A percentile compares a stretch with the other conserved stretches of the same genome.
These are phyloP conservation scores for Trametes cinnabarina DNA, from an alignment of 768 basidiomycete species.

Conservation along the genomic window DNA sequence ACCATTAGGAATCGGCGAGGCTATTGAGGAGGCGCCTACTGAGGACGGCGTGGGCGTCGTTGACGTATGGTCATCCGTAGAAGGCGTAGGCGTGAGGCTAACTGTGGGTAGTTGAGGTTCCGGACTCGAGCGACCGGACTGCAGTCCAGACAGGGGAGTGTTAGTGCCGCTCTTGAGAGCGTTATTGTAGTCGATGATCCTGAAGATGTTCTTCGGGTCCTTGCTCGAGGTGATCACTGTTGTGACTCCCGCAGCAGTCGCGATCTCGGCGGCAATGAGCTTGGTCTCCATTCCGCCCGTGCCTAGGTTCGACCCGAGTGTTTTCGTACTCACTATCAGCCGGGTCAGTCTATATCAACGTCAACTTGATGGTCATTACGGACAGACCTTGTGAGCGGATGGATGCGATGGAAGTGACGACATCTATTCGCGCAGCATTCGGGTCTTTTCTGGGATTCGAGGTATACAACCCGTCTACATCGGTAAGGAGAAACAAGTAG, in stretches of 20 bases:
- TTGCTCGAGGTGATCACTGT: slow-evolving; percentile 89
- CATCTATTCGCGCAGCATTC: slow-evolving; percentile 71
- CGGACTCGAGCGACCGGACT: slow-evolving; percentile 26
- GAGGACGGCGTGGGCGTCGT: slow-evolving; percentile 11
- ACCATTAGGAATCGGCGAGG: not conserved
- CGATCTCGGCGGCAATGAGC: slow-evolving; percentile 96
- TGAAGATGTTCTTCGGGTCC: slow-evolving; percentile 67
- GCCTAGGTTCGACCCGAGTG: slow-evolving; percentile 88
- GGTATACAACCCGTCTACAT: slow-evolving; percentile 94
- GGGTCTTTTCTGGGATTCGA: slow-evolving; percentile 93
- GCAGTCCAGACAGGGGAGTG: slow-evolving; percentile 34
- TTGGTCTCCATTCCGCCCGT: slow-evolving; percentile 99
- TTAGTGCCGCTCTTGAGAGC: slow-evolving; percentile 38
- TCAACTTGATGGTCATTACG: too few relatives aligned
- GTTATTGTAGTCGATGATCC: slow-evolving; percentile 78
- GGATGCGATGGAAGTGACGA: slow-evolving; percentile 77
- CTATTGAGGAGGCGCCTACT: slow-evolving; percentile 8
- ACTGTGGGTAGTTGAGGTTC: not conserved
- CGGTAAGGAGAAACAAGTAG: slow-evolving; percentile 93
- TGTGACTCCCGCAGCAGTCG: slow-evolving; percentile 90
- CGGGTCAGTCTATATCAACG: too few relatives aligned
- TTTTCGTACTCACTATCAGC: slow-evolving; percentile 95
- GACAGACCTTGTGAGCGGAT: slow-evolving; percentile 87
- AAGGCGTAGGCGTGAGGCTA: slow-evolving; percentile 15
- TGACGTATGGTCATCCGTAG: not conserved